Evolutionary conservation across 306 rosid species (phyloP).

Genomic region (Quercus glauca): DNA sequence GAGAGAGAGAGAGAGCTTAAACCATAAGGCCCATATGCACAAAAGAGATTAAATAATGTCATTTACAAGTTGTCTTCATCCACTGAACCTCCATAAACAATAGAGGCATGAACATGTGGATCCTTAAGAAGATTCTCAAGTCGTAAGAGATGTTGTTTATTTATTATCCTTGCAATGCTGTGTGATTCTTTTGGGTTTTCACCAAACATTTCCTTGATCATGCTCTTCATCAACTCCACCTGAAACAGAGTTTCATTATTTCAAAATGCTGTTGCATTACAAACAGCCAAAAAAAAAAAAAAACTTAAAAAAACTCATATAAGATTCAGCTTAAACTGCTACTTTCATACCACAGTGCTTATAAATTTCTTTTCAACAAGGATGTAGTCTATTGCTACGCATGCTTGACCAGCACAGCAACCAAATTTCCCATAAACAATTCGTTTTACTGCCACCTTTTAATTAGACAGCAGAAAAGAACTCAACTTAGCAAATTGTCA

Average conservation of each 20-base stretch:
- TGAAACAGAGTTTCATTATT: conserved; percentile 6
- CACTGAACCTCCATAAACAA: conserved; percentile 61
- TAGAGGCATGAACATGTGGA: conserved; percentile 39
- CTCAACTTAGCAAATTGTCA: not conserved
- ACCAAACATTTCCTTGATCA: conserved; percentile 53
- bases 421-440: conserved; percentile 61
- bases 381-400: conserved; percentile 65
- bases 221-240: conserved; percentile 45
- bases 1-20: not conserved
- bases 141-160: conserved; percentile 45
- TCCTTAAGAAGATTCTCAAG: conserved; percentile 44
- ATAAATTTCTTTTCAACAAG: conserved; percentile 52
- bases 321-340: not conserved
- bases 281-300: not conserved
- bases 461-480: conserved; percentile 13
- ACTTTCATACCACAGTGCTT: conserved; percentile 42
- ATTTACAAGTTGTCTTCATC: conserved; percentile 61
- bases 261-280: not conserved
- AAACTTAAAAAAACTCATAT: not conserved
- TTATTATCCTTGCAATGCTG: conserved; percentile 55
- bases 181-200: conserved; percentile 40
- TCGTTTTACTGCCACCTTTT: conserved; percentile 54
- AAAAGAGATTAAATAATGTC: not conserved
- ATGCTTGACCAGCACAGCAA: conserved; percentile 79
- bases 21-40: not conserved